These are phyloP conservation scores for Furcasterigmium furcatum DNA, from an alignment of 2,329 filamentous ascomycete species.

Conservation along the genomic window DNA sequence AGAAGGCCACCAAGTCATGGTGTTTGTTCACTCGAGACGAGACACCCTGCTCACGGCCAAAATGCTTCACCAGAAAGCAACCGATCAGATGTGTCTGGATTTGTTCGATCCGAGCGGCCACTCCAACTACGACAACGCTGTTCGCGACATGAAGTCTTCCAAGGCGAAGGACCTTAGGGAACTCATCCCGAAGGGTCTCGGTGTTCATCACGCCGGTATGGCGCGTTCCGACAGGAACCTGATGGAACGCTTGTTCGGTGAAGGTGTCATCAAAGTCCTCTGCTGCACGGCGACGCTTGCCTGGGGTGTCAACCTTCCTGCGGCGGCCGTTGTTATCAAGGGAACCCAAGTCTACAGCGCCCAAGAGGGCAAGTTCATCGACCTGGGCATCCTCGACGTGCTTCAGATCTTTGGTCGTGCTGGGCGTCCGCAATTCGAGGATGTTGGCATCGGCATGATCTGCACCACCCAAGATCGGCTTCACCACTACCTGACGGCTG, in stretches of 20 bases:
- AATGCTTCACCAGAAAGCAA: constrained; percentile 80
- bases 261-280: constrained; percentile 92
- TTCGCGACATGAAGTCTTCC: constrained; percentile 81
- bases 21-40: constrained; percentile 95
- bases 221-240: constrained; percentile 88
- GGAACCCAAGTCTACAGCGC: constrained; percentile 96
- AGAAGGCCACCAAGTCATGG: constrained; percentile 95
- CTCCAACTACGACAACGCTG: constrained; percentile 74
- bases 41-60: constrained; percentile 89
- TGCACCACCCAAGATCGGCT: constrained; percentile 95
- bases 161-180: constrained; percentile 86
- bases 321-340: constrained; percentile 96
- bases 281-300: constrained; percentile 97
- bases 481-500: constrained; percentile 83
- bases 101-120: constrained; percentile 80
- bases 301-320: constrained; percentile 98
- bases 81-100: constrained; percentile 74
- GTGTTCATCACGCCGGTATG: constrained; percentile 97
- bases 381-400: constrained; percentile 93
- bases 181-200: constrained; percentile 84
- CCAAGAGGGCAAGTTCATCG: constrained; percentile 93
- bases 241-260: constrained; percentile 87
- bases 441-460: constrained; percentile 97
- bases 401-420: constrained; percentile 98
- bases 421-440: constrained; percentile 95